These are phyloP conservation scores for Suillus hirtellus DNA, from an alignment of 768 basidiomycete species.

Conservation along the genomic window DNA sequence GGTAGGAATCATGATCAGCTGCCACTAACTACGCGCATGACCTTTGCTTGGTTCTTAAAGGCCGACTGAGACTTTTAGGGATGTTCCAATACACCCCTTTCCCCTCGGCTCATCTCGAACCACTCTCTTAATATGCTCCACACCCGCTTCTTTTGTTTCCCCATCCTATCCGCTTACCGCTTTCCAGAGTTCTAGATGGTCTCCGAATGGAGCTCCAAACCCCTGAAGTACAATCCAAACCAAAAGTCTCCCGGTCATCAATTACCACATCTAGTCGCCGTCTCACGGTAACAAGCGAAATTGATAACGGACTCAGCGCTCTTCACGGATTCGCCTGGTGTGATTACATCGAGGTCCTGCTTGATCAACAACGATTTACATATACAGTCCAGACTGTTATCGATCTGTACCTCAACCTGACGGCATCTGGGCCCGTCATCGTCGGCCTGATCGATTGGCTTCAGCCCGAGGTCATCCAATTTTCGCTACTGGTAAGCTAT, in stretches of 20 bases:
- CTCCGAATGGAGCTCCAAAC: not conserved
- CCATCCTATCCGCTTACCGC: conserved; percentile 1
- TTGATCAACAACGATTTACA: not conserved
- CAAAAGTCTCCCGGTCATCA: conserved; percentile 3
- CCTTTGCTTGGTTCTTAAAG: not conserved
- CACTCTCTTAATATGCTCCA: not conserved
- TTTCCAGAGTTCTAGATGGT: not conserved
- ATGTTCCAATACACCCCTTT: not conserved
- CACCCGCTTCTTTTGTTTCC: not conserved
- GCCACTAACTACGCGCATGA: not conserved
- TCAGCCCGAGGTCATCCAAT: not conserved
- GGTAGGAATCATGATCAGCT: not conserved
- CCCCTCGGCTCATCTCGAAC: not conserved
- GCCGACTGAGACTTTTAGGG: not conserved
- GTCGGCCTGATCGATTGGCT: not conserved
- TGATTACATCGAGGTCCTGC: conserved; percentile 6
- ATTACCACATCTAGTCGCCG: conserved; percentile 7
- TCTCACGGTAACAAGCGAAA: conserved; percentile 1
- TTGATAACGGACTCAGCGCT: not conserved
- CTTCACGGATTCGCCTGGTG: not conserved
- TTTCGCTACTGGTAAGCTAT: not conserved
- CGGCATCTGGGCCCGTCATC: not conserved
- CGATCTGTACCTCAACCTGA: not conserved
- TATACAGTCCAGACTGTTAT: not conserved
- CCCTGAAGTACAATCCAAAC: not conserved